A percentile compares a stretch with the other conserved stretches of the same genome.
These are phyloP conservation scores for Arthromyces matolae DNA, from an alignment of 768 basidiomycete species.

Conservation along the genomic window DNA sequence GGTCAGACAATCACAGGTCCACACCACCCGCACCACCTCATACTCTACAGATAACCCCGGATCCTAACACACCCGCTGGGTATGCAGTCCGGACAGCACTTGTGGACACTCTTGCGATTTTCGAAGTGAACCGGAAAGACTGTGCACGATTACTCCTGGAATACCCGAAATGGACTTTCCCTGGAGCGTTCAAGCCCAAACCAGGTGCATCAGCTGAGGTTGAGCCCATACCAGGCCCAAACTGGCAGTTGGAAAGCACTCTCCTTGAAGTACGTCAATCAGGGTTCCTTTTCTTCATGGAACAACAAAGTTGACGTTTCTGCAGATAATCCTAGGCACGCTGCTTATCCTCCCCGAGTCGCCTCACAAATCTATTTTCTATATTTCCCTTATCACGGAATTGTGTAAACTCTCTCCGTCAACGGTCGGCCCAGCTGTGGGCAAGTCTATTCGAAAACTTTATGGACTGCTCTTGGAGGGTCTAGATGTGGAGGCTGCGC, in stretches of 20 bases:
- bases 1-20: constrained; percentile 24
- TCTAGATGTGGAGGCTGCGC: constrained; percentile 78
- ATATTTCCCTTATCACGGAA: constrained; percentile 85
- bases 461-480: constrained; percentile 80
- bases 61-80: constrained; percentile 68
- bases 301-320: not conserved
- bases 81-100: constrained; percentile 76
- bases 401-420: constrained; percentile 90
- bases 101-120: constrained; percentile 79
- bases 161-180: constrained; percentile 77
- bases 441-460: constrained; percentile 88
- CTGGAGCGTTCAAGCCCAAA: constrained; percentile 82
- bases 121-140: constrained; percentile 95
- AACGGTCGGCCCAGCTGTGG: constrained; percentile 93
- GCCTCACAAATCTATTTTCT: constrained; percentile 76
- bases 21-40: not conserved
- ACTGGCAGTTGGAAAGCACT: constrained; percentile 87
- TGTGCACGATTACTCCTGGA: constrained; percentile 84
- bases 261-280: constrained; percentile 66
- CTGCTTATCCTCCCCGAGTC: constrained; percentile 78
- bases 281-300: not conserved
- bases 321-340: constrained; percentile 66
- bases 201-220: constrained; percentile 52
- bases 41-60: constrained; percentile 65
- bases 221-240: constrained; percentile 57